Evolutionary conservation across 2,329 filamentous ascomycete species (phyloP).

Genomic region (Epichloe sp.): DNA sequence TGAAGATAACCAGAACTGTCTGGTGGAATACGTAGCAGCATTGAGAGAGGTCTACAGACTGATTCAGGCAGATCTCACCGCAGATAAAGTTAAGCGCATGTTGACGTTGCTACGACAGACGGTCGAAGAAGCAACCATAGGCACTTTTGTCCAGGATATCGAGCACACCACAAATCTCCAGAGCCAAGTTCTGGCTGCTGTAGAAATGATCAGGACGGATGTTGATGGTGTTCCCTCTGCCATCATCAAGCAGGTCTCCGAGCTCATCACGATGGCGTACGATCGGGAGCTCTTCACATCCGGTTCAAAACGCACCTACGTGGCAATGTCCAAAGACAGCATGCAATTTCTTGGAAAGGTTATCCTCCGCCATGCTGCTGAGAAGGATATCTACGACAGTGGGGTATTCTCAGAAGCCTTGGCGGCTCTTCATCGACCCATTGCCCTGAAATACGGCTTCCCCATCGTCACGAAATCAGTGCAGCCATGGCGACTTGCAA

Average conservation of each 20-base stretch:
- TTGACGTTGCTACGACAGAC: conserved; percentile 58
- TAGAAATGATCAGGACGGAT: conserved; percentile 56
- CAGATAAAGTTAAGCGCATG: conserved; percentile 52
- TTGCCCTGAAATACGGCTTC: conserved; percentile 72
- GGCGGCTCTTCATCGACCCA: conserved; percentile 52
- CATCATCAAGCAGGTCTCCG: conserved; percentile 56
- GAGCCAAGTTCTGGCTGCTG: conserved; percentile 50
- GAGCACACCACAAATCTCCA: conserved; percentile 65
- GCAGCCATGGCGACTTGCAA: conserved; percentile 70
- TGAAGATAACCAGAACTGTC: conserved; percentile 62
- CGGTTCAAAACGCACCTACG: conserved; percentile 56
- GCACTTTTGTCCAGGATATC: conserved; percentile 56
- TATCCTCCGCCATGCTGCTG: conserved; percentile 43
- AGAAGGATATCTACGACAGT: conserved; percentile 55
- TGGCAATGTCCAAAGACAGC: conserved; percentile 75
- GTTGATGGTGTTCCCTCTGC: conserved; percentile 50
- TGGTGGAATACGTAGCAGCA: conserved; percentile 71
- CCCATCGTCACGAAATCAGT: conserved; percentile 55
- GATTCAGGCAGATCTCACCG: conserved; percentile 48
- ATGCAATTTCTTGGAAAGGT: conserved; percentile 57
- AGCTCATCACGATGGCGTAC: conserved; percentile 61
- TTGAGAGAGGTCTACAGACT: conserved; percentile 69
- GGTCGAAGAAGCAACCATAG: conserved; percentile 54
- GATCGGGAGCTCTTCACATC: conserved; percentile 21
- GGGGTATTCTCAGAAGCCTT: conserved; percentile 54